Evolutionary conservation across 352 stramenopile species (phyloP), one percentile per base, ranked within the genome.

Genomic region (Phytopythium montanum): DNA sequence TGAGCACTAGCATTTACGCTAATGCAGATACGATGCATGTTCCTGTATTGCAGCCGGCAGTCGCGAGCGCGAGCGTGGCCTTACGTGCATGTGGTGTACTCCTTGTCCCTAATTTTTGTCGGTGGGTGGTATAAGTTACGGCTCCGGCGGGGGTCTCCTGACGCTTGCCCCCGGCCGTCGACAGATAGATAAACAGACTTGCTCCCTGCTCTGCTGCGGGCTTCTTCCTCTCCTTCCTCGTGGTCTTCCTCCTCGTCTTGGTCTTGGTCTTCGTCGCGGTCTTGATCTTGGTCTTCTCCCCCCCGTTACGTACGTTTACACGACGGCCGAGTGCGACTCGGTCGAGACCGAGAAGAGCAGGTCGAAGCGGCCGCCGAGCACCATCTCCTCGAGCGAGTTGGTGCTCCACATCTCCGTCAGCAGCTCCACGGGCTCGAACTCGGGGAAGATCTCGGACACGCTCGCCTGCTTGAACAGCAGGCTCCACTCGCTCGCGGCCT

Each of bases 381-480:
- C 62, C 46, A 81, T 63, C 45, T 70, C 65, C 39, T 81, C 74
- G 16, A 84, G 67, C 53, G 74, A 84, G 51, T 76, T 78, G 33
- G 74, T 81, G 54, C 74, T 84, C 74, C 74, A 84, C 67, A 77
- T 75, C 14, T 75, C 56, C 13, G 74, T 66, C 5, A 62, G 9
- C 12, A 75, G 66, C n/a, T 60, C 61, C 56, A 64, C 62, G 10
- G 69, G 74, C 29, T 83, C 73, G 61, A 72, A 79, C 34, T 78
- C 74, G n/a, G 70, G 46, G 44, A 84, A 79, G 42, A 81, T 74
- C 59, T 83, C 67, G 60, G 67, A 68, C 36, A 82, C 54, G 25
- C 65, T 72, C 44, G 59, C 54, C 60, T 56, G 48, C 63, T 72
- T 58, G 33, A 46, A 58, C 39, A 69, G 45, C 44, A 59, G 44